Evolutionary conservation across 768 basidiomycete genomes (phyloP).

Genomic region (Scleroderma bovista): DNA sequence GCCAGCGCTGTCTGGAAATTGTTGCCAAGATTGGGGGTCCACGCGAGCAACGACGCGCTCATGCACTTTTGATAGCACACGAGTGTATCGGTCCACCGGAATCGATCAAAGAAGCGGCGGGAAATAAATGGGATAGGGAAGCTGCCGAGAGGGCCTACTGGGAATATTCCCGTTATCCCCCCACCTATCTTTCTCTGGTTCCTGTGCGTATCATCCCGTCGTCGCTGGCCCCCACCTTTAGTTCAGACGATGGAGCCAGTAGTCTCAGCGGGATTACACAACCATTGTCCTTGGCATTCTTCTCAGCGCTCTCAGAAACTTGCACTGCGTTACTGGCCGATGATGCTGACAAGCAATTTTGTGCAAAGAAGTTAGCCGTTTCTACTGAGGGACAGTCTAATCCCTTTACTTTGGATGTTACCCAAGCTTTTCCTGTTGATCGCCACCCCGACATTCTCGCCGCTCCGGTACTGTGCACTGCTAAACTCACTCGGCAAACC

Average conservation of each 20-base stretch:
- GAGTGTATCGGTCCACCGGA: not conserved
- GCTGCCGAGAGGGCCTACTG: slow-evolving; percentile 46
- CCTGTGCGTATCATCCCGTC: slow-evolving; percentile 51
- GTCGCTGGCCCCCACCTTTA: slow-evolving; percentile 11
- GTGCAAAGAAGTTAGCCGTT: not conserved
- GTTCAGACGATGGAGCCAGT: not conserved
- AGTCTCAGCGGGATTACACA: not conserved
- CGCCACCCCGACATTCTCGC: slow-evolving; percentile 41
- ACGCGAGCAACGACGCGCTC: slow-evolving; percentile 57
- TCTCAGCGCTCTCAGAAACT: slow-evolving; percentile 42
- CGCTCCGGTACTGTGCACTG: slow-evolving; percentile 47
- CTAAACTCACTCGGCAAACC: slow-evolving; percentile 70
- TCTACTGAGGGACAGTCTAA: not conserved
- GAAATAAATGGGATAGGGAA: not conserved
- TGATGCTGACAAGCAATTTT: slow-evolving; percentile 21
- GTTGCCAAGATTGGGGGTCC: slow-evolving; percentile 75
- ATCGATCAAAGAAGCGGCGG: not conserved
- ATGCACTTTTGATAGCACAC: slow-evolving; percentile 47
- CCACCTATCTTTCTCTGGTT: slow-evolving; percentile 49
- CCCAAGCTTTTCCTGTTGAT: not conserved
- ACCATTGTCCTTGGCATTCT: slow-evolving; percentile 31
- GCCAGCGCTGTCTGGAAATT: slow-evolving; percentile 67
- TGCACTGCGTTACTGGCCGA: slow-evolving; percentile 51
- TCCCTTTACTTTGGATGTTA: not conserved
- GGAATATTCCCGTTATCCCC: slow-evolving; percentile 54